Evolutionary conservation across 75 land plant genomes (phyloP).

Genomic region (Pinus albicaulis): DNA sequence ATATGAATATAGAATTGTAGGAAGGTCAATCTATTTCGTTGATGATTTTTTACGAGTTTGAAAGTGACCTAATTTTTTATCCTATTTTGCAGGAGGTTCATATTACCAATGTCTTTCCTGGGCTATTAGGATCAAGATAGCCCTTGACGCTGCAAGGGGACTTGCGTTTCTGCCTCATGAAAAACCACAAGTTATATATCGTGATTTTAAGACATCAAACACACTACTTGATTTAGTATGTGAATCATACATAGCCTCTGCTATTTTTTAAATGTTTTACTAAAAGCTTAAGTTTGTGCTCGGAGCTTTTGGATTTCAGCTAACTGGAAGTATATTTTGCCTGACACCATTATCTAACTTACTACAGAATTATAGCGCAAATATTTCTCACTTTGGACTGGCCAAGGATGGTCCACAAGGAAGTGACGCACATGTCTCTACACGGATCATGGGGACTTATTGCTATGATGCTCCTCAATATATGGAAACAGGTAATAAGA

Average conservation of each 20-base stretch:
- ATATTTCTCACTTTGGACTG: too few relatives aligned
- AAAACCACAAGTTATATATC: constrained; percentile 59
- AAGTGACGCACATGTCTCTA: too few relatives aligned
- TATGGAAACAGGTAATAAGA: too few relatives aligned
- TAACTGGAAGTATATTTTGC: not conserved
- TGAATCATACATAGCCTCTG: not conserved
- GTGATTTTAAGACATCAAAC: constrained; percentile 79
- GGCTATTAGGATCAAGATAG: constrained; percentile 66
- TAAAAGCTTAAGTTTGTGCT: not conserved
- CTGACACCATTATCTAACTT: not conserved
- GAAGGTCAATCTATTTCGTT: too few relatives aligned
- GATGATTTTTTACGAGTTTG: not conserved
- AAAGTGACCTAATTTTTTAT: not conserved
- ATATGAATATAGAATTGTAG: too few relatives aligned
- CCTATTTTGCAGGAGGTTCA: constrained; percentile 40
- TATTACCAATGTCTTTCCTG: constrained; percentile 78
- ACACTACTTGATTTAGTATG: constrained; percentile 66
- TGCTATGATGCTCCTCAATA: too few relatives aligned
- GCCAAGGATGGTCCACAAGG: too few relatives aligned
- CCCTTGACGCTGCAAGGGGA: constrained; percentile 84
- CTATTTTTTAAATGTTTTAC: not conserved
- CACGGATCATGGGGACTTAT: too few relatives aligned
- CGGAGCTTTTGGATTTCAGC: not conserved
- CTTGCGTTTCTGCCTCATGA: constrained; percentile 78
- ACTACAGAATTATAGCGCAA: constrained; percentile 6